phyloP scores from a whole-genome alignment of 805 yeast genomes.

The Yarrowia hollandica region DNA sequence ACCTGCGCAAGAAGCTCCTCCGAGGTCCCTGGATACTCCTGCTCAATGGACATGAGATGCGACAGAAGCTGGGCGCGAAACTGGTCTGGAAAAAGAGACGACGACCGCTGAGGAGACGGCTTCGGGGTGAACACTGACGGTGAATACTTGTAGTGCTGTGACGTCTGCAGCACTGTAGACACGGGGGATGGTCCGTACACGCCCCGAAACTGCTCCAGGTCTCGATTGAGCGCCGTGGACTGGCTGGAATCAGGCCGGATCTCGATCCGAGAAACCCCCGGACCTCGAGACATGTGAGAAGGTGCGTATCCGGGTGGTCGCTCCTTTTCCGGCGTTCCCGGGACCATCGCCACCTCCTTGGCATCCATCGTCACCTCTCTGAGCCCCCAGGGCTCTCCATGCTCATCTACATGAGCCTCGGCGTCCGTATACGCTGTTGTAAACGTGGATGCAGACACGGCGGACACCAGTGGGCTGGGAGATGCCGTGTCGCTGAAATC shows the following conservation, averaged over 20 bases:
- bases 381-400: too few relatives aligned
- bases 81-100: background rate
- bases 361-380: background rate
- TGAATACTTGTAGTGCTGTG: background rate
- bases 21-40: slow-evolving; percentile 25
- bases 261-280: background rate
- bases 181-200: too few relatives aligned
- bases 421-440: slow-evolving; percentile 1
- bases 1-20: slow-evolving; percentile 12
- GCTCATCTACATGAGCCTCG: background rate
- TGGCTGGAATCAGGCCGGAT: slow-evolving; percentile 6
- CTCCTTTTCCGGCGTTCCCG: background rate
- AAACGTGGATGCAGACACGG: background rate
- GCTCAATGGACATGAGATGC: slow-evolving; percentile 14
- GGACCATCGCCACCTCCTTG: background rate
- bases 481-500: background rate
- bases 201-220: too few relatives aligned
- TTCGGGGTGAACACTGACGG: slow-evolving; percentile 1
- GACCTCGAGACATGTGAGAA: background rate
- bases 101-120: background rate
- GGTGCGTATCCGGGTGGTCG: background rate
- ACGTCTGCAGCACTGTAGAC: background rate
- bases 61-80: slow-evolving; percentile 9
- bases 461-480: background rate
- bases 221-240: background rate